Evolutionary conservation across 345 rosid genomes (phyloP), one percentile per base, ranked within the genome.

Genomic region (Camelina laxa): DNA sequence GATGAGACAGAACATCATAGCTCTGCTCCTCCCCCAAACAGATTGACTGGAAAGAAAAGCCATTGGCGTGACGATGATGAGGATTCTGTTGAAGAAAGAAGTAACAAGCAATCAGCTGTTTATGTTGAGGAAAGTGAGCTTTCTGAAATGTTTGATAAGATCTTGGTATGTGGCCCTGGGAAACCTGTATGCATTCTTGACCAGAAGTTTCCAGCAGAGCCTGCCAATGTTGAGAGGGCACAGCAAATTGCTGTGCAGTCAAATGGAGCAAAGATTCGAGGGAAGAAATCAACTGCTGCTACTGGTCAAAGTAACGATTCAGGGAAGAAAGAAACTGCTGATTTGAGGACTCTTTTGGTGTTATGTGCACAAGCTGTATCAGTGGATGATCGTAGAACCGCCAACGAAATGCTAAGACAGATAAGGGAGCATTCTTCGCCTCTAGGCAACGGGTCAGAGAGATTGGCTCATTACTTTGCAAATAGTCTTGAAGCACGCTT

Each of bases 331-430:
- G 90, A 88, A 72, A 83, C 81, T 12, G 91, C 80, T 75, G 98
- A 93, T 82, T 71, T 90, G 68, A 86, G 98, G 74, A 83, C 85
- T 39, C 89, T 90, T 16, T 78, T 90, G 81, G 81, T 87, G 19
- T 80, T 81, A 13, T 90, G 97, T 69, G 97, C 98, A 9, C 98
- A 93, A 79, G 90, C 98, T 35, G 83, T 89, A 35, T 82, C 95
- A 11, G 53, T 80, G 9, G 82, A 86, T 79, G 91, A 92, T 74
- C 79, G 78, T 20, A 84, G 88, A 75, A 87, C 88, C 39, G 91
- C 95, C 45, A 69, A 75, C 50, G 95, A 90, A 56, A 79, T 84
- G 19, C 73, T 92, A 70, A 90, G 85, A 79, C 91, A 87, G 87
- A 86, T 92, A 58, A 71, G 93, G 77, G 80, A 84, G 79, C 84